Evolutionary conservation across 2,329 filamentous ascomycete genomes (phyloP).

Genomic region (Pseudogymnoascus sp.): DNA sequence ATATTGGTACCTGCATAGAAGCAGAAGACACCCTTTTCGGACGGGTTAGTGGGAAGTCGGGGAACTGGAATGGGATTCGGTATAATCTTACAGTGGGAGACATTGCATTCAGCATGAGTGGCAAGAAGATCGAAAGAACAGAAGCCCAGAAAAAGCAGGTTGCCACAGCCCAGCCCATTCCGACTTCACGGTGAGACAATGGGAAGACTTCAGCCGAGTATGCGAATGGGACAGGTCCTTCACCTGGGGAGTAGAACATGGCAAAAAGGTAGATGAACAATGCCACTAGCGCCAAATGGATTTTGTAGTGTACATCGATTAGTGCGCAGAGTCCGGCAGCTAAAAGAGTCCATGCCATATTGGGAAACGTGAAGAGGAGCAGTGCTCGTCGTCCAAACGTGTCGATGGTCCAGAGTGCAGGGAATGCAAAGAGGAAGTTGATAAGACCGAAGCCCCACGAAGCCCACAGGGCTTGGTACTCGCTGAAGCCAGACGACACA

Average conservation of each 20-base stretch:
- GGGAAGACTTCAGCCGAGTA: conserved; percentile 61
- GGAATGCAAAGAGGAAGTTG: conserved; percentile 56
- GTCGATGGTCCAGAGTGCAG: conserved; percentile 58
- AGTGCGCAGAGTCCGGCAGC: conserved; percentile 42
- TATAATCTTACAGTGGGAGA: conserved; percentile 12
- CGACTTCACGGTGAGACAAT: conserved; percentile 58
- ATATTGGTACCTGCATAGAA: conserved; percentile 47
- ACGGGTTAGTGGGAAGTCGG: neutral
- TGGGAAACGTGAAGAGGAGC: conserved; percentile 53
- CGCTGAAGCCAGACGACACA: conserved; percentile 41
- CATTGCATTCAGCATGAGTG: conserved; percentile 33
- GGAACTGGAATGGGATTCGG: neutral
- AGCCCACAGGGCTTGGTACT: conserved; percentile 44
- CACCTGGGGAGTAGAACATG: conserved; percentile 48
- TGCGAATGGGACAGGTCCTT: conserved; percentile 52
- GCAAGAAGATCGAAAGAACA: conserved; percentile 47
- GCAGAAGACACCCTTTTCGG: conserved; percentile 36
- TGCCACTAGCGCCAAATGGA: conserved; percentile 27
- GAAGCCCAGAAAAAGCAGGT: conserved; percentile 52
- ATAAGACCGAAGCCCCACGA: conserved; percentile 56
- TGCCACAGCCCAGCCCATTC: conserved; percentile 59
- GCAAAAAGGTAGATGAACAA: conserved; percentile 43
- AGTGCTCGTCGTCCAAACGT: conserved; percentile 57
- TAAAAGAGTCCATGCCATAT: conserved; percentile 48
- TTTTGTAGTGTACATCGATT: conserved; percentile 31